Evolutionary conservation across 1,139 yeast species (phyloP), one percentile per base, ranked within the genome.

Genomic region (Yamadazyma buinensis): DNA sequence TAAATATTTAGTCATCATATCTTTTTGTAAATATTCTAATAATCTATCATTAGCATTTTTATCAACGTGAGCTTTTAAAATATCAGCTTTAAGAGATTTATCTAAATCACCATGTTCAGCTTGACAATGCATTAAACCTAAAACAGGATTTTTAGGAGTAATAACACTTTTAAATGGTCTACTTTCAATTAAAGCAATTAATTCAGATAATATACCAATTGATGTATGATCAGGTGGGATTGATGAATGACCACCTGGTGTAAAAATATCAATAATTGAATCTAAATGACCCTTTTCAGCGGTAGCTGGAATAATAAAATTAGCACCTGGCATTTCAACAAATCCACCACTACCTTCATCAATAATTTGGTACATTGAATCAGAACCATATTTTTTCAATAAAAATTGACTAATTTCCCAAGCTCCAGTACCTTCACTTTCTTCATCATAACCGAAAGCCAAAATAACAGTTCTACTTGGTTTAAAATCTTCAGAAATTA

Each of bases 231-330:
- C 58, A 15, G 74, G 75, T 2, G 77, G 77, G 9, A 67, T 55
- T 1, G 72, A 63, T 1, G 74, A 65, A 47, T 72, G 77, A 0
- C 77, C 77, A 25, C 77, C 77, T 7, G 68, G 68, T 13, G 73
- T 64, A 36, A 42, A 57, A 33, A 72, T 48, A 10, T 59, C 64
- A 30, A 72, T 57, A 8, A 53, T 42, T 0, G 70, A 50, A 42
- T 70, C 66, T 19, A 67, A 35, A 37, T 64, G 57, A 1, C 77
- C 77, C 51, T 72, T 72, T 44, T 72, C 77, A 4, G 67, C 72
- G 6, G 73, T 66, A 3, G 71, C 72, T 1, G 86, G 82, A 26
- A 72, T 49, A 6, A 83, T 82, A 42, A 77, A 59, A 47, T 64
- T 67, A 32, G 61, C 48, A 6, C 76, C 77, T 36, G 65, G 68